phyloP scores from a whole-genome alignment of 352 stramenopile species.

The Pythium brachiatum region DNA sequence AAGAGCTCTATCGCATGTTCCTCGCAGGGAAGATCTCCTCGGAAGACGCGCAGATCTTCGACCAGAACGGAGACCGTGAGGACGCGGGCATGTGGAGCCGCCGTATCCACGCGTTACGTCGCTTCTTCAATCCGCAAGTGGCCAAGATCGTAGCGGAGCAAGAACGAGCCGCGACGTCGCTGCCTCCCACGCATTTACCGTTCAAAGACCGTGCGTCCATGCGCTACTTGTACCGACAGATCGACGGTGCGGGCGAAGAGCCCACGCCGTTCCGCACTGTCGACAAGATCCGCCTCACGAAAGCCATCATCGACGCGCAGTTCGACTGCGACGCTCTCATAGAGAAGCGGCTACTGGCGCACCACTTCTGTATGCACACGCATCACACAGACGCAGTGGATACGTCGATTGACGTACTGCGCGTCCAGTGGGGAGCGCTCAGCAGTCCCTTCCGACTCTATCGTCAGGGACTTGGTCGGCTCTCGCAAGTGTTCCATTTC shows the following conservation, averaged over 20 bases:
- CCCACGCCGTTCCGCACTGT: slow-evolving; percentile 63
- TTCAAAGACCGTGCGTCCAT: slow-evolving; percentile 49
- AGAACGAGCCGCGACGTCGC: neutral
- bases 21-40: slow-evolving; percentile 53
- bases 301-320: slow-evolving; percentile 62
- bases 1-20: slow-evolving; percentile 72
- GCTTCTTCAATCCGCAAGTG: slow-evolving; percentile 32
- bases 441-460: slow-evolving; percentile 30
- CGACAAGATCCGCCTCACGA: slow-evolving; percentile 77
- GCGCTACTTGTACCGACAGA: slow-evolving; percentile 69
- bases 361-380: slow-evolving; percentile 62
- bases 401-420: slow-evolving; percentile 62
- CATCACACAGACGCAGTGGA: slow-evolving; percentile 59
- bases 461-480: slow-evolving; percentile 5
- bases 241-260: slow-evolving; percentile 39
- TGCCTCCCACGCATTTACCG: slow-evolving; percentile 34
- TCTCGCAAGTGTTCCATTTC: slow-evolving; percentile 28
- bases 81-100: slow-evolving; percentile 63
- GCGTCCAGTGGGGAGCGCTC: slow-evolving; percentile 45
- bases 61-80: slow-evolving; percentile 35
- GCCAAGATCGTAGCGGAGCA: slow-evolving; percentile 20
- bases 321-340: slow-evolving; percentile 73
- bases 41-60: slow-evolving; percentile 65
- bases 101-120: slow-evolving; percentile 50
- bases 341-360: slow-evolving; percentile 40